These are phyloP conservation scores for Apiospora kogelbergensis DNA, from an alignment of 2,329 filamentous ascomycete species.

Conservation along the genomic window DNA sequence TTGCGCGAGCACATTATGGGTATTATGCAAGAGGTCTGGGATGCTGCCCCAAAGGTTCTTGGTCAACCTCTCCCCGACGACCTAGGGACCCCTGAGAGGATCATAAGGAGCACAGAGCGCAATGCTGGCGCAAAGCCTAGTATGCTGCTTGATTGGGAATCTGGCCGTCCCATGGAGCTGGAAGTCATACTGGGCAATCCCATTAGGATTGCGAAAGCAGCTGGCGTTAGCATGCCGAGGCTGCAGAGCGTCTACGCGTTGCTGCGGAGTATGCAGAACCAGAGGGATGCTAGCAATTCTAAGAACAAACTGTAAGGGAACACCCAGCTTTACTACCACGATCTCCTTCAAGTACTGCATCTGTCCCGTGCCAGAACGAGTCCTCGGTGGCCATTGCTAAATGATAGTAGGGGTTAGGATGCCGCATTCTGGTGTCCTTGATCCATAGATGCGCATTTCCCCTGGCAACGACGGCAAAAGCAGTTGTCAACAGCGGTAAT, in stretches of 20 bases:
- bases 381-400: neutral
- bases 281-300: slow-evolving; percentile 41
- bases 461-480: neutral
- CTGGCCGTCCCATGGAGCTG: slow-evolving; percentile 64
- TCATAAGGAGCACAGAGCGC: slow-evolving; percentile 61
- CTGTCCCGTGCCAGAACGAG: neutral
- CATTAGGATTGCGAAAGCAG: slow-evolving; percentile 61
- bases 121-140: slow-evolving; percentile 65
- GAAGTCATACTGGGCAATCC: slow-evolving; percentile 74
- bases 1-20: slow-evolving; percentile 60
- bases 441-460: neutral
- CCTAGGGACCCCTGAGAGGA: slow-evolving; percentile 62
- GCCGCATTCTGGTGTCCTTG: neutral
- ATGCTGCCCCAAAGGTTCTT: slow-evolving; percentile 62
- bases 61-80: slow-evolving; percentile 58
- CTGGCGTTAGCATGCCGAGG: slow-evolving; percentile 64
- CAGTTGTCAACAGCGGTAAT: neutral
- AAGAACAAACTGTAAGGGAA: slow-evolving; percentile 18
- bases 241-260: slow-evolving; percentile 68
- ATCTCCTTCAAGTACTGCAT: neutral
- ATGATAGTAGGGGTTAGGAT: neutral
- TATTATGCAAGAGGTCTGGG: slow-evolving; percentile 70
- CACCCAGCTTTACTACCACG: neutral
- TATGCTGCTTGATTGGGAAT: slow-evolving; percentile 72
- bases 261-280: slow-evolving; percentile 59